phyloP scores from a whole-genome alignment of 2,329 filamentous ascomycete genomes.

The Diaporthe eres region DNA sequence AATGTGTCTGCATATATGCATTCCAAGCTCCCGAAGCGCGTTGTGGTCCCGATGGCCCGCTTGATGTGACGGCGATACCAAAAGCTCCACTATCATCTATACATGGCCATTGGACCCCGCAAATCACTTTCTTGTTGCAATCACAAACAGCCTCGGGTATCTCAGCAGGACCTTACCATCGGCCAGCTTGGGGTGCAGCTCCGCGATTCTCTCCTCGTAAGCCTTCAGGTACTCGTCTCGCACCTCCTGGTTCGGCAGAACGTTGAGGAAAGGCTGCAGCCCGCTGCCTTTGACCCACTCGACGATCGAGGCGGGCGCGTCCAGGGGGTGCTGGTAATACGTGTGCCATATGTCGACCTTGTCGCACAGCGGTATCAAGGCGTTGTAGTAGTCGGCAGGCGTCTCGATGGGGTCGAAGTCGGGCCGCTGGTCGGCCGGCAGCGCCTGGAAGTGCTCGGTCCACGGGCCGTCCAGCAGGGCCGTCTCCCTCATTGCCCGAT shows the following conservation, averaged over 20 bases:
- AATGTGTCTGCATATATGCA: neutral
- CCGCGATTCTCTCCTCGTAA: conserved; percentile 61
- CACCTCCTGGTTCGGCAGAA: conserved; percentile 55
- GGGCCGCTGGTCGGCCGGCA: conserved; percentile 49
- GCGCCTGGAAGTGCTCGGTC: conserved; percentile 41
- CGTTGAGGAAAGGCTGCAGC: conserved; percentile 67
- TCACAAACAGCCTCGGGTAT: conserved; percentile 71
- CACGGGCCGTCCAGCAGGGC: conserved; percentile 51
- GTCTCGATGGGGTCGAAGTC: conserved; percentile 64
- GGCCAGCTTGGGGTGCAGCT: conserved; percentile 57
- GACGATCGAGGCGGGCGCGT: conserved; percentile 63
- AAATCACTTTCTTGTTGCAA: conserved; percentile 53
- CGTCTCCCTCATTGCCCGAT: conserved; percentile 63
- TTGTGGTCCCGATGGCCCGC: neutral
- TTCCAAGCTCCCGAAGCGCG: too few relatives aligned
- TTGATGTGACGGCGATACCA: too few relatives aligned
- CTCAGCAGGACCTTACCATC: conserved; percentile 68
- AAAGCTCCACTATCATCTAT: neutral
- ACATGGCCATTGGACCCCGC: neutral
- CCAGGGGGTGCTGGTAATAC: conserved; percentile 66
- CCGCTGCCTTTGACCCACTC: conserved; percentile 74
- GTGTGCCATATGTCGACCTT: conserved; percentile 68
- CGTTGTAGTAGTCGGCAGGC: conserved; percentile 62
- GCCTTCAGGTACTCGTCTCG: conserved; percentile 59
- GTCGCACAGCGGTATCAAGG: conserved; percentile 57